A percentile compares a stretch with the other conserved stretches of the same genome.
Conservation (phyloP, 305 asterid species). For the Ilex paraguariensis region DNA sequence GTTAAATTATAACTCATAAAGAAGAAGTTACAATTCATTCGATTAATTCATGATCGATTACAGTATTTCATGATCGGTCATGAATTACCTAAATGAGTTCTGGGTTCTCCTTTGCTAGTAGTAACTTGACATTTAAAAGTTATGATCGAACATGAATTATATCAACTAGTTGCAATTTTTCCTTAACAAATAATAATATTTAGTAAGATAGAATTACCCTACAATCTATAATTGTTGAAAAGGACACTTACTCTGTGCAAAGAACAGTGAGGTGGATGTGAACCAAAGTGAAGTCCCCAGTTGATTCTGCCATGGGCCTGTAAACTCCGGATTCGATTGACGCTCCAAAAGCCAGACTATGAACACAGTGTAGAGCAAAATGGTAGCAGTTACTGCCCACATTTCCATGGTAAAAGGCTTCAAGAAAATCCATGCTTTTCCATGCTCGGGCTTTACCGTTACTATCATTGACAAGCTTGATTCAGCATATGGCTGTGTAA, state of each 20-base stretch:
- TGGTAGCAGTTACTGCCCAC: slow-evolving; percentile 28
- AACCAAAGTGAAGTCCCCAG: slow-evolving; percentile 38
- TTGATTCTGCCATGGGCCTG: slow-evolving; percentile 27
- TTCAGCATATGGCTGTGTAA: slow-evolving; percentile 25
- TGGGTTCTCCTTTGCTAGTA: too few relatives aligned
- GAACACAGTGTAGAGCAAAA: slow-evolving; percentile 30
- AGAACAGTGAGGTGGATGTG: slow-evolving; percentile 39
- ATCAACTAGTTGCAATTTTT: too few relatives aligned
- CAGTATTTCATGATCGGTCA: too few relatives aligned
- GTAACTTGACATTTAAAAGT: too few relatives aligned
- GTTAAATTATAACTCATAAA: too few relatives aligned
- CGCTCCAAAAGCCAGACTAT: slow-evolving; percentile 37
- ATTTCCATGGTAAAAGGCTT: slow-evolving; percentile 28
- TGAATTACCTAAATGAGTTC: too few relatives aligned
- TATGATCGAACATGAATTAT: too few relatives aligned
- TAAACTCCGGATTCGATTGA: slow-evolving; percentile 26
- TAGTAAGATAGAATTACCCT: too few relatives aligned
- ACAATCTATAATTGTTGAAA: not conserved
- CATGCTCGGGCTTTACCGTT: slow-evolving; percentile 11
- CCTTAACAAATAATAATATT: too few relatives aligned
- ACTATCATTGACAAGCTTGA: slow-evolving; percentile 40
- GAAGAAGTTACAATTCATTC: too few relatives aligned
- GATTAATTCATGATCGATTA: too few relatives aligned
- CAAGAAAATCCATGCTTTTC: slow-evolving; percentile 28
- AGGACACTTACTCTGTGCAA: slow-evolving; percentile 29